phyloP scores from a whole-genome alignment of 306 rosid species.

The Rosa multiflora region DNA sequence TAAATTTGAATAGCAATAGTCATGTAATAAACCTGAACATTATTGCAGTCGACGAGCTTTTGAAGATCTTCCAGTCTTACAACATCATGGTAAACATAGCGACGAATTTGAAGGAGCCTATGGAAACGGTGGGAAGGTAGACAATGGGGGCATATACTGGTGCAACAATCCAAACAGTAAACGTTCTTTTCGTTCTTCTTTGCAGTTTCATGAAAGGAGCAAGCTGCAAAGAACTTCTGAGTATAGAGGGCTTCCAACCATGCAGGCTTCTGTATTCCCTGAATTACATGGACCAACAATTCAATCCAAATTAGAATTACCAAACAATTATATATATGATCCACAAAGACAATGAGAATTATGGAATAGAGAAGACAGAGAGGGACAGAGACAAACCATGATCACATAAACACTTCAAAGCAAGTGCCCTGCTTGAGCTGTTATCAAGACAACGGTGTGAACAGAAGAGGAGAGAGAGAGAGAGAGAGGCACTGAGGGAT shows the following conservation, averaged over 20 bases:
- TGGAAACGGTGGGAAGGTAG: conserved; percentile 85
- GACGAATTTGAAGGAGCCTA: conserved; percentile 96
- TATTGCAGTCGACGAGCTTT: conserved; percentile 87
- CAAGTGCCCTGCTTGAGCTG: conserved; percentile 19
- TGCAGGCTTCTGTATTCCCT: conserved; percentile 92
- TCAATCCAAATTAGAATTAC: not conserved
- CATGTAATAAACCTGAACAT: conserved; percentile 63
- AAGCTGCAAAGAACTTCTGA: conserved; percentile 77
- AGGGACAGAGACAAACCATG: conserved; percentile 56
- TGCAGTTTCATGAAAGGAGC: conserved; percentile 70
- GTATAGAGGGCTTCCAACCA: conserved; percentile 94
- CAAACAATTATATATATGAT: conserved; percentile 4
- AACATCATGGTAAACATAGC: conserved; percentile 93
- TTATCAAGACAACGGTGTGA: conserved; percentile 18
- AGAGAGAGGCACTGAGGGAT: conserved; percentile 17
- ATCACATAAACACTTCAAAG: conserved; percentile 42
- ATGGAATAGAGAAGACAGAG: conserved; percentile 4
- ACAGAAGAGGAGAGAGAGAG: not conserved
- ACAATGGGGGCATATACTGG: conserved; percentile 92
- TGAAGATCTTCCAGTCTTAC: conserved; percentile 94
- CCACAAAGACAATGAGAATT: conserved; percentile 19
- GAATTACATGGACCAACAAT: conserved; percentile 11
- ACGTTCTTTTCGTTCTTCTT: conserved; percentile 96
- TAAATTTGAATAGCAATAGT: not conserved
- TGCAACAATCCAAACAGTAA: conserved; percentile 92